These are phyloP conservation scores for Pythium dissotocum DNA, from an alignment of 352 stramenopile genomes.

Conservation along the genomic window DNA sequence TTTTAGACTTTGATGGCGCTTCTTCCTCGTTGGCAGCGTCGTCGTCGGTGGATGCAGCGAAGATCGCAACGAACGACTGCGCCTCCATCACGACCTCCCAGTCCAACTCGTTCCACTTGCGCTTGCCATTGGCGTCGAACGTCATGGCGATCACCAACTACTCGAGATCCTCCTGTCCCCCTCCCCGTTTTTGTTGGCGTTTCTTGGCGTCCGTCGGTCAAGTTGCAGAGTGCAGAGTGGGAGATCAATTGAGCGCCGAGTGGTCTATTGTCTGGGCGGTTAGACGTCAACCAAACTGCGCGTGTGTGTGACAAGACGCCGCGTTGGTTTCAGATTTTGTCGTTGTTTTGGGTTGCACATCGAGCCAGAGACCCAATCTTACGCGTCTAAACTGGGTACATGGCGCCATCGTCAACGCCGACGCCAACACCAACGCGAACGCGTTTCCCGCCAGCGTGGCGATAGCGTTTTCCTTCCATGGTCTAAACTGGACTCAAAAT, in stretches of 20 bases:
- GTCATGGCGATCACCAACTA: not conserved
- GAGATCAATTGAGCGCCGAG: not conserved
- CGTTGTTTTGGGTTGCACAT: not conserved
- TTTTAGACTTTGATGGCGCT: slow-evolving; percentile 13
- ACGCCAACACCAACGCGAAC: not conserved
- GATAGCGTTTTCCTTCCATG: not conserved
- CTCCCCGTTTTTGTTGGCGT: not conserved
- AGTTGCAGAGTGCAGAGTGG: not conserved
- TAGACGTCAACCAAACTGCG: not conserved
- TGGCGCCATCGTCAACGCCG: not conserved
- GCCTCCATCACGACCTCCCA: slow-evolving; percentile 69
- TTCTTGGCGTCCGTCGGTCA: slow-evolving; percentile 2
- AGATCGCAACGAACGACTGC: slow-evolving; percentile 67
- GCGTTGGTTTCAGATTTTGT: not conserved
- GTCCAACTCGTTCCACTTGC: slow-evolving; percentile 69
- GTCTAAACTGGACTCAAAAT: not conserved
- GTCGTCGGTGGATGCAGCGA: slow-evolving; percentile 28
- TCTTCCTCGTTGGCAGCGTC: slow-evolving; percentile 22
- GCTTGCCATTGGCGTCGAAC: slow-evolving; percentile 34
- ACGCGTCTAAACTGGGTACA: not conserved
- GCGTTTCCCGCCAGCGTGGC: not conserved
- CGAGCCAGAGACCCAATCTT: not conserved
- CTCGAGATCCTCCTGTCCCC: too few species aligned
- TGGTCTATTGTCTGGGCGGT: not conserved
- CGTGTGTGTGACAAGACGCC: not conserved